Conservation (phyloP, 345 rosid genomes). For the Syzygium aromaticum region DNA sequence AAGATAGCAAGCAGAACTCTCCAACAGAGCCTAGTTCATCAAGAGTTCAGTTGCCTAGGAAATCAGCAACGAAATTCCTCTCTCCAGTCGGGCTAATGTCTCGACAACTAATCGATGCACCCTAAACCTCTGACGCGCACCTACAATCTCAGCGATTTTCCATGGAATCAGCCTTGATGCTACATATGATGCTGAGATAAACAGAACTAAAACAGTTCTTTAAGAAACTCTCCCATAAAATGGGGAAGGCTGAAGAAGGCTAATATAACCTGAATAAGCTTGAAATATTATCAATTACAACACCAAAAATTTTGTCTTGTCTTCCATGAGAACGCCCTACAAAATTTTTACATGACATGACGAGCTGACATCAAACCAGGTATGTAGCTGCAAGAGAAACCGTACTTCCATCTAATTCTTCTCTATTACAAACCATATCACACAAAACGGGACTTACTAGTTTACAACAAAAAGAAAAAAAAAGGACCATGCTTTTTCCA, state of each 20-base stretch:
- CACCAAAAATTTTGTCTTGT: neutral
- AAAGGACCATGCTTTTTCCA: neutral
- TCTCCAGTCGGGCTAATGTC: neutral
- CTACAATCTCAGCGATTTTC: neutral
- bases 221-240: neutral
- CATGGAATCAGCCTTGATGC: neutral
- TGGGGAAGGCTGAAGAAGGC: neutral
- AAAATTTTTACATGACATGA: neutral
- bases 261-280: neutral
- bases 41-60: neutral
- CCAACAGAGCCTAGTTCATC: neutral
- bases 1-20: neutral
- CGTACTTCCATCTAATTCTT: neutral
- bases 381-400: neutral
- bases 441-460: neutral
- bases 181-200: neutral
- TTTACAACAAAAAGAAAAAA: neutral
- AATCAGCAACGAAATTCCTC: neutral
- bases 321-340: neutral
- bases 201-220: neutral
- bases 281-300: neutral
- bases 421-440: neutral
- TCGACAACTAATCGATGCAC: neutral
- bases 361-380: neutral
- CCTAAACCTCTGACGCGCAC: neutral